Evolutionary conservation across 1,139 yeast species (phyloP), one percentile per base, ranked within the genome.

Genomic region (Blastobotrys elegans): DNA sequence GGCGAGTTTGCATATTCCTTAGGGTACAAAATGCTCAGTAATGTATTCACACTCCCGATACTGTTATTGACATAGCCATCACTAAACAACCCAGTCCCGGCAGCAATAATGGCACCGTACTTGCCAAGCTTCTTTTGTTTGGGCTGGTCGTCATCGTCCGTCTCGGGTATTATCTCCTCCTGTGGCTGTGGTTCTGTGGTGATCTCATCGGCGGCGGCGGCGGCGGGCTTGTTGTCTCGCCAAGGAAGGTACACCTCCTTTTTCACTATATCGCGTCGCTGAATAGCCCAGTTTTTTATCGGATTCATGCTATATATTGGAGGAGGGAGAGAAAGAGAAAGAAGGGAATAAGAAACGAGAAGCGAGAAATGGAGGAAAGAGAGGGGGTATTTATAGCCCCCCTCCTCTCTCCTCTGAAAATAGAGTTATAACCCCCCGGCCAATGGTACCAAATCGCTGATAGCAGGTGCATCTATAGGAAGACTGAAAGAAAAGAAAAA

Each of bases 41-140:
- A 81, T 13, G 89, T 80, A 40, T 82, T 73, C 17, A 84, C 94
- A 10, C 92, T 76, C 49, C 89, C 79, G 52, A 87, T 84, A 43
- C 92, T 80, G 68, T 84, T 84, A 66, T 88, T 88, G 55, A 87
- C 84, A 62, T 88, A 88, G 50, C 97, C 96, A 66, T 89, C 97
- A 26, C 92, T 82, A 64, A 89, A 87, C 46, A 89, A 72, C 48
- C 96, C 96, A 1, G 96, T 92, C 54, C 97, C 97, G 1, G 96
- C 81, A 18, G 89, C 82, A 55, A 86, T 75, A 40, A 90, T 86
- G 5, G 96, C 85, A 87, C 94, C 79, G 56, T 70, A 71, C 54
- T 63, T 61, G 50, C 50, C 51, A 31, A 58, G 44, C 26, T 27
- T 18, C 26, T 32, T 20, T 10, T 14, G 16, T n/a, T 30, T 32